Conservation (phyloP, 2,329 filamentous ascomycete genomes). For the Neonectria punicea region DNA sequence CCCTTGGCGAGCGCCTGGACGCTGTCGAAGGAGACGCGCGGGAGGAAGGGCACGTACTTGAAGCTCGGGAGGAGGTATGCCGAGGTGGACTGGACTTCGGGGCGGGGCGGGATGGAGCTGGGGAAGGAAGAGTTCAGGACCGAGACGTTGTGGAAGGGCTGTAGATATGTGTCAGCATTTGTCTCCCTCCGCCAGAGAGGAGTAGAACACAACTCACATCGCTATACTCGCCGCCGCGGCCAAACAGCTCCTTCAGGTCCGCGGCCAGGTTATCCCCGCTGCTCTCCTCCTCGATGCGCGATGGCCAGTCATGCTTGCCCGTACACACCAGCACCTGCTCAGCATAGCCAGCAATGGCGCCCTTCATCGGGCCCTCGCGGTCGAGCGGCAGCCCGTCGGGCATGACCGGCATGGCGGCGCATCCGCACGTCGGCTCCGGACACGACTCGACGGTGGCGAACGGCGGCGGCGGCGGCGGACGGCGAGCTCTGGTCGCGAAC, state of each 20-base stretch:
- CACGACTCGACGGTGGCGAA: slow-evolving; percentile 66
- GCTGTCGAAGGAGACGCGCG: slow-evolving; percentile 67
- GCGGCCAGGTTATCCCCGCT: slow-evolving; percentile 73
- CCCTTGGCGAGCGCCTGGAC: slow-evolving; percentile 70
- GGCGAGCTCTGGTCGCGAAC: slow-evolving; percentile 13
- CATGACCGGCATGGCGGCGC: slow-evolving; percentile 72
- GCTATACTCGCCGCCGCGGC: slow-evolving; percentile 71
- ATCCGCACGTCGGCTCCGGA: slow-evolving; percentile 80
- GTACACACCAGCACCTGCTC: slow-evolving; percentile 89
- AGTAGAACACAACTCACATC: slow-evolving; percentile 63
- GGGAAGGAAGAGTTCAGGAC: slow-evolving; percentile 81
- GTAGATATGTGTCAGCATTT: background rate
- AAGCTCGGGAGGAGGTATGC: slow-evolving; percentile 86
- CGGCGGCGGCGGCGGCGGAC: slow-evolving; percentile 41
- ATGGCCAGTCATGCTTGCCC: slow-evolving; percentile 82
- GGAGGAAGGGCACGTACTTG: slow-evolving; percentile 79
- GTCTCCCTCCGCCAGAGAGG: background rate
- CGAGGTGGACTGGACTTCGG: slow-evolving; percentile 65
- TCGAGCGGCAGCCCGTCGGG: slow-evolving; percentile 80
- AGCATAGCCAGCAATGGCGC: slow-evolving; percentile 80
- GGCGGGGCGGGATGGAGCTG: slow-evolving; percentile 60
- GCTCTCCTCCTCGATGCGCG: slow-evolving; percentile 85
- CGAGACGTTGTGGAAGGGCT: slow-evolving; percentile 88
- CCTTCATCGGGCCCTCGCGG: slow-evolving; percentile 73
- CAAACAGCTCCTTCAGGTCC: slow-evolving; percentile 76